Base-by-base conservation (phyloP, 75 land plant species). In the Adiantum capillusveneris region DNA sequence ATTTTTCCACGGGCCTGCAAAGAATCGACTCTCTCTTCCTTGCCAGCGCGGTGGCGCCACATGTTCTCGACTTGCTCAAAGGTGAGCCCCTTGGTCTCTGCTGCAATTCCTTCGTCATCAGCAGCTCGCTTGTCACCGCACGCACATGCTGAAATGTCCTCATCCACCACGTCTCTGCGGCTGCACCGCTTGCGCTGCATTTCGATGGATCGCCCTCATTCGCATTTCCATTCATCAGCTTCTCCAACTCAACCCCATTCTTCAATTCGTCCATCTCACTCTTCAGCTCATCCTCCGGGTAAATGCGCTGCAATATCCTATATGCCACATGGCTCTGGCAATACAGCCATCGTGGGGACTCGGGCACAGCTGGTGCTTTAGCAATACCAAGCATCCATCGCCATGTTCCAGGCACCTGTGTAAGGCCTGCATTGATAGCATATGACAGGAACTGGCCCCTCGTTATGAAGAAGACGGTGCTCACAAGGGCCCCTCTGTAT, bases 361-460 rank as follows among this genome's bases (percentile, higher is more conserved):
- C 91, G n/a, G 91, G 91, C 11, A 87, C 29, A 30, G 91, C 88
- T 58, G 91, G 91, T 31, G 81, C 48, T 49, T 61, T 84, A 56
- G 88, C 59, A 39, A 77, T 79, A 18, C 88, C 91, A 25, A 87
- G 84, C 91, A 87, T 87, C 88, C 84, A 84, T 12, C 88, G 73
- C 88, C 91, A 87, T 60, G 88, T 87, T 21, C 88, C 91, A 28
- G 25, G 53, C 49, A 74, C 79, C 71, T 60, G 50, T 0, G 77
- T 74, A 51, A 76, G 73, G 28, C 65, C 77, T 46, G 53, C 55
- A 49, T 74, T 76, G 54, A 76, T 49, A 24, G 66, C 29, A 37
- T 76, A 76, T 29, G 79, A 73, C 17, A 76, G 36, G 39, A 73
- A 74, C 60, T 76, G 79, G 30, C 79, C 79, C 19, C 53, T 44